Percentiles rank a stretch among this genome's conserved stretches.
phyloP scores from a whole-genome alignment of 202 grass and related monocot genomes.

The Panicum hallii region DNA sequence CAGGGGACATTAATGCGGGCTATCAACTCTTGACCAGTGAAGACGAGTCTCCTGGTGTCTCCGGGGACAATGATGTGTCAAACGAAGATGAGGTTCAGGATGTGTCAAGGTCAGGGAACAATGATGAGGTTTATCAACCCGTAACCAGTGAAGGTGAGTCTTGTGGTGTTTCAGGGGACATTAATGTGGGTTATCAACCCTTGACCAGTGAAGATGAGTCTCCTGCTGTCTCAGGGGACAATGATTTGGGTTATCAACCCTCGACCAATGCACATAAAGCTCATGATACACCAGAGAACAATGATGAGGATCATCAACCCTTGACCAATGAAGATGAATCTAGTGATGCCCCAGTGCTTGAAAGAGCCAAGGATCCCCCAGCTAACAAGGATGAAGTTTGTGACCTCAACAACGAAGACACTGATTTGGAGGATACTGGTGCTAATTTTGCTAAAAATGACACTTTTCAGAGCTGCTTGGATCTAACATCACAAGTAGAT shows the following conservation, averaged over 20 bases:
- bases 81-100: constrained; percentile 31
- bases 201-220: constrained; percentile 40
- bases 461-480: constrained; percentile 88
- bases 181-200: constrained; percentile 29
- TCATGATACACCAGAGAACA: constrained; percentile 17
- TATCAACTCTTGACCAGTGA: constrained; percentile 38
- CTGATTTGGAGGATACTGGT: constrained; percentile 38
- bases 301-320: not conserved
- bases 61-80: not conserved
- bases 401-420: constrained; percentile 32
- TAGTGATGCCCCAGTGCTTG: constrained; percentile 41
- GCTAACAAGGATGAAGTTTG: constrained; percentile 34
- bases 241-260: constrained; percentile 25
- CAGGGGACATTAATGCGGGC: constrained; percentile 26
- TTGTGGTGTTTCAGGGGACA: not conserved
- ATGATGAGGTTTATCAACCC: constrained; percentile 24
- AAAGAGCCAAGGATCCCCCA: constrained; percentile 21
- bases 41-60: constrained; percentile 30
- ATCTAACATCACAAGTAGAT: constrained; percentile 69
- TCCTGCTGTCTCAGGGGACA: constrained; percentile 26
- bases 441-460: constrained; percentile 68
- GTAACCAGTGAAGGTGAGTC: constrained; percentile 9
- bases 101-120: constrained; percentile 30
- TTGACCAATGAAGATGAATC: constrained; percentile 44
- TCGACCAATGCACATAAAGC: constrained; percentile 40